These are phyloP conservation scores for Ophiobolus disseminans DNA, from an alignment of 2,329 filamentous ascomycete genomes.

Conservation along the genomic window DNA sequence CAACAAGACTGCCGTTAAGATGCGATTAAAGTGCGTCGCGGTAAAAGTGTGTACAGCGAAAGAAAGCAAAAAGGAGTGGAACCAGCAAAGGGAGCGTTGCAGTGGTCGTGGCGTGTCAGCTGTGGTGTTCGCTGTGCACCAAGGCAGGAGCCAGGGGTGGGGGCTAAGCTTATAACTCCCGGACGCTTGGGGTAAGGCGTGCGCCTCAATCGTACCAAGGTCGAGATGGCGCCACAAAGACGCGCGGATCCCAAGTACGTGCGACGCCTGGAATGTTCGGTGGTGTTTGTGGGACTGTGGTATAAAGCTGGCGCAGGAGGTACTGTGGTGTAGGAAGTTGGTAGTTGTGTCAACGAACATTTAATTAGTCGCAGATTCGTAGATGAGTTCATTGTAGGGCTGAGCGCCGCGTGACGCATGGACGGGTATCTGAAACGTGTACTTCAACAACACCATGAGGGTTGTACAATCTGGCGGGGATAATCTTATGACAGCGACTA, in stretches of 20 bases:
- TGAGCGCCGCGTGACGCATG: constrained; percentile 6
- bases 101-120: constrained; percentile 15
- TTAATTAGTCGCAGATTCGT: no score
- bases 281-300: no score
- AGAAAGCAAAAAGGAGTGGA: not conserved
- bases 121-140: constrained; percentile 13
- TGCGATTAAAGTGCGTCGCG: constrained; percentile 3
- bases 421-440: constrained; percentile 9
- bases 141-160: constrained; percentile 14
- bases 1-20: not conserved
- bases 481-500: no score
- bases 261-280: not conserved
- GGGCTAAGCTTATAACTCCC: constrained; percentile 10
- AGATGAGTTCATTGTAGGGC: no score
- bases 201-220: constrained; percentile 17
- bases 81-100: constrained; percentile 2
- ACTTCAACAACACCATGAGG: not conserved
- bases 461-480: not conserved
- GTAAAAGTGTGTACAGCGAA: constrained; percentile 13
- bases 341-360: no score
- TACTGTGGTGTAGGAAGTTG: no score
- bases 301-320: constrained; percentile 5
- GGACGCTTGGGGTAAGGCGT: constrained; percentile 12
- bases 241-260: not conserved
- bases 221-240: constrained; percentile 4